Base-by-base conservation (phyloP, 1,284 basidiomycete species). In the Ganoderma leucocontextum region DNA sequence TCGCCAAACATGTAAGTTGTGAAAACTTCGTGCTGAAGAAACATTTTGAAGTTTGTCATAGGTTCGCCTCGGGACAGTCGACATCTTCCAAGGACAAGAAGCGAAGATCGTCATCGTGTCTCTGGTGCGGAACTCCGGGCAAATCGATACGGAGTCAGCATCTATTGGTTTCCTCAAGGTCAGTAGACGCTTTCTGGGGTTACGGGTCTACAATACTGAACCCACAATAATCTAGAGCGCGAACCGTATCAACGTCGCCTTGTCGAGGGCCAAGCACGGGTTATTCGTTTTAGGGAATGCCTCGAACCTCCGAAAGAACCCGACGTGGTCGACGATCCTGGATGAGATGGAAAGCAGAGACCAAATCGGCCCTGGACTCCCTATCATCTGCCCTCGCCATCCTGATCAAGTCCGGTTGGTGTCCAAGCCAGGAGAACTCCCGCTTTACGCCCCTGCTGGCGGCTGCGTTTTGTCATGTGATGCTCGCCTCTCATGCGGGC, bases 51-150 rank as follows among this genome's bases (percentile, higher is more conserved):
- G 49, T 5, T 35, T 8, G 36, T 41, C 44, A n/a, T 29, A 92
- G 89, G 86, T 92, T 39, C 85, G 85, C n/a, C 79, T 93, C 4
- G 86, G 91, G n/a, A 93, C 91, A 0, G 86, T 94, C 1, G 92
- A 94, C 70, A 93, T 91, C 66, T 94, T 89, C 74, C 92, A 94
- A 78, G 92, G 91, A 5, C 88, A 91, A 72, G 91, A 91, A 80
- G 90, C 85, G 0, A 70, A 85, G 82, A 86, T 93, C 64, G 84
- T 92, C 47, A 91, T 93, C 39, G 79, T 94, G 2, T 93, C 91
- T 0, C 82, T 92, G 6, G 92, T 93, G 22, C 82, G 91, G 62
- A 93, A 93, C 73, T 84, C 86, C 0, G 91, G 91, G 1, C 41
- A 78, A 71, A 72, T 66, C 10, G 75, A 84, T 9, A 93, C 73